Evolutionary conservation across 129 eudicot species (phyloP).

Genomic region (Helichrysum umbraculigerum): DNA sequence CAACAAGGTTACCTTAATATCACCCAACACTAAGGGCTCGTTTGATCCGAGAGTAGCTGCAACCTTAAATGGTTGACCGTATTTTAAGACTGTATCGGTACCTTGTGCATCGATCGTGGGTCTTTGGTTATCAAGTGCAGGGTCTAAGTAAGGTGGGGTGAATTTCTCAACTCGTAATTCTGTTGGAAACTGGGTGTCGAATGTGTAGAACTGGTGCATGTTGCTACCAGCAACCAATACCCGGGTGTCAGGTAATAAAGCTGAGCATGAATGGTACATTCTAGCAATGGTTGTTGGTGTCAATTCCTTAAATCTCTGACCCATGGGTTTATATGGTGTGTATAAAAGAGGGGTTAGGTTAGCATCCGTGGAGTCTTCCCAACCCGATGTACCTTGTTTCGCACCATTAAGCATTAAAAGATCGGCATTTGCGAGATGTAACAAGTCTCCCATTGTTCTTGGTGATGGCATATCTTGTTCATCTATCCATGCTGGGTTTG

Average conservation of each 20-base stretch:
- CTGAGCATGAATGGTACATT: slow-evolving; percentile 77
- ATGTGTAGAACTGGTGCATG: slow-evolving; percentile 42
- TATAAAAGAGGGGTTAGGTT: slow-evolving; percentile 61
- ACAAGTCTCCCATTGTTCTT: slow-evolving; percentile 74
- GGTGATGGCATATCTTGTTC: slow-evolving; percentile 72
- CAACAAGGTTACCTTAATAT: slow-evolving; percentile 56
- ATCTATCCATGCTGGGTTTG: slow-evolving; percentile 44
- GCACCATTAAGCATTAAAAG: slow-evolving; percentile 78
- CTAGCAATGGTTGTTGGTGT: slow-evolving; percentile 48
- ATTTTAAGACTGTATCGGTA: slow-evolving; percentile 28
- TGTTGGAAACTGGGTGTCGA: slow-evolving; percentile 41
- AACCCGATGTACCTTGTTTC: slow-evolving; percentile 60
- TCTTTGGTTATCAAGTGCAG: slow-evolving; percentile 26
- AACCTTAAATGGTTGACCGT: slow-evolving; percentile 41
- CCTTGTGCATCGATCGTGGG: slow-evolving; percentile 25
- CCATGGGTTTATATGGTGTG: slow-evolving; percentile 41
- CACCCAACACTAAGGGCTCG: neutral
- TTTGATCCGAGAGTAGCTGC: slow-evolving; percentile 6
- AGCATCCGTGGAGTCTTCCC: slow-evolving; percentile 57
- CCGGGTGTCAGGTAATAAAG: slow-evolving; percentile 53
- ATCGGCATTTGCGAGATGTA: slow-evolving; percentile 65
- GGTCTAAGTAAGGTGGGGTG: slow-evolving; percentile 71
- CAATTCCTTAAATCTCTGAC: slow-evolving; percentile 43
- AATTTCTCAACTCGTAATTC: slow-evolving; percentile 77
- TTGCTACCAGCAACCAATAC: slow-evolving; percentile 82